Conservation (phyloP, 768 basidiomycete species). For the Chalciporus piperatus region DNA sequence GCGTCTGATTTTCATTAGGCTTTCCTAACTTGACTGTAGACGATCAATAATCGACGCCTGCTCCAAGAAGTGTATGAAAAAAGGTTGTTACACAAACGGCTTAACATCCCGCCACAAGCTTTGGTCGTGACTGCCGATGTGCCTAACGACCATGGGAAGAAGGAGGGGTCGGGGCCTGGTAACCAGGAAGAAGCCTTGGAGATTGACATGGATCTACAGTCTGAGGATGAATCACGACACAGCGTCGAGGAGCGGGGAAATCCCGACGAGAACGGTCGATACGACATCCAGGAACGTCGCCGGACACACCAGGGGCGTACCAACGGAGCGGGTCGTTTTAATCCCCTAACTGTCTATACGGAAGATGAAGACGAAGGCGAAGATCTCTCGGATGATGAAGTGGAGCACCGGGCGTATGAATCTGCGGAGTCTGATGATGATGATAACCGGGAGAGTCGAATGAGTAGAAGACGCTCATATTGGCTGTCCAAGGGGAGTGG, state of each 20-base stretch:
- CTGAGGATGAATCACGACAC: slow-evolving; percentile 18
- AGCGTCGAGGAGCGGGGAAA: slow-evolving; percentile 15
- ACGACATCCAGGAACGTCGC: slow-evolving; percentile 49
- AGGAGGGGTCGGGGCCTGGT: slow-evolving; percentile 12
- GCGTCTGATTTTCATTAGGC: background rate
- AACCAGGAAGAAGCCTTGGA: slow-evolving; percentile 40
- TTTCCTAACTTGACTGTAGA: slow-evolving; percentile 39
- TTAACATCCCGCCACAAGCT: slow-evolving; percentile 39
- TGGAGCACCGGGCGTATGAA: slow-evolving; percentile 27
- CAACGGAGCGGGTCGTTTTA: slow-evolving; percentile 35
- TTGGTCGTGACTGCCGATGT: slow-evolving; percentile 20
- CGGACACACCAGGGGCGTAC: slow-evolving; percentile 44
- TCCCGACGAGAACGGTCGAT: slow-evolving; percentile 57
- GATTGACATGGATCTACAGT: slow-evolving; percentile 33
- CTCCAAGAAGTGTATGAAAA: slow-evolving; percentile 68
- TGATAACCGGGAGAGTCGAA: slow-evolving; percentile 9
- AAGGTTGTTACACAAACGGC: slow-evolving; percentile 53
- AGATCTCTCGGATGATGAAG: slow-evolving; percentile 26
- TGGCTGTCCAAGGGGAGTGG: slow-evolving; percentile 57
- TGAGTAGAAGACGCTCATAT: slow-evolving; percentile 42
- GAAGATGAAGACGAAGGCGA: slow-evolving; percentile 45
- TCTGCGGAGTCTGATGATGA: slow-evolving; percentile 26
- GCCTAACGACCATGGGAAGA: slow-evolving; percentile 9
- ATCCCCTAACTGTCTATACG: slow-evolving; percentile 46
- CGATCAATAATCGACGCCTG: slow-evolving; percentile 67